Conservation (phyloP, 2,329 filamentous ascomycete species). For the Calonectria pauciramosa region DNA sequence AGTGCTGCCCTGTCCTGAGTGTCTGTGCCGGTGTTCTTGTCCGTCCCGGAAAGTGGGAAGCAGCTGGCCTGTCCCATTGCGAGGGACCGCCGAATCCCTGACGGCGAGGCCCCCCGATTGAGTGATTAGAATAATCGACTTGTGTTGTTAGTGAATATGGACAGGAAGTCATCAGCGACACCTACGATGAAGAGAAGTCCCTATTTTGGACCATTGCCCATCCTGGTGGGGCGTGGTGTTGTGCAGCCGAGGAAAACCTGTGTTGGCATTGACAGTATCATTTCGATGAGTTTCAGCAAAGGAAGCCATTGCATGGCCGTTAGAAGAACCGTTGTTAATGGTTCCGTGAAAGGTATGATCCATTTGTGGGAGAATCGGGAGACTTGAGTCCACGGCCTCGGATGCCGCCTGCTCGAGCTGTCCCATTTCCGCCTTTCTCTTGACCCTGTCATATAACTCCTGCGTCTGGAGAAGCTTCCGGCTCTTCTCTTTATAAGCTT, state of each 20-base stretch:
- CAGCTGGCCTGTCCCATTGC: slow-evolving; percentile 1
- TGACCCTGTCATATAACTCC: slow-evolving; percentile 73
- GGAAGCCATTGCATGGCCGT: slow-evolving; percentile 9
- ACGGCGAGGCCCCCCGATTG: slow-evolving; percentile 25
- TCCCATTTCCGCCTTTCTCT: slow-evolving; percentile 66
- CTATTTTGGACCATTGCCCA: slow-evolving; percentile 34
- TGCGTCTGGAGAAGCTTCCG: slow-evolving; percentile 78
- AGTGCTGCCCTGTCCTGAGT: slow-evolving; percentile 24
- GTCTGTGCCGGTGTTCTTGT: slow-evolving; percentile 24
- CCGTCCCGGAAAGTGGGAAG: slow-evolving; percentile 17
- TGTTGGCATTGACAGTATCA: slow-evolving; percentile 37
- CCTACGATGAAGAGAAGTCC: slow-evolving; percentile 33
- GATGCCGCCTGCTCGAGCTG: slow-evolving; percentile 69
- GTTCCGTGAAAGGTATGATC: slow-evolving; percentile 26
- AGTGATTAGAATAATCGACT: slow-evolving; percentile 28
- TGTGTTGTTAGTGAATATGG: slow-evolving; percentile 19
- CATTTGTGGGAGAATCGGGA: slow-evolving; percentile 34
- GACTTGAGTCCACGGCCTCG: slow-evolving; percentile 54
- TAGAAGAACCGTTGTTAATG: not conserved
- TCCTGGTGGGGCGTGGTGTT: slow-evolving; percentile 28
- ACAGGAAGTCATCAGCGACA: not conserved
- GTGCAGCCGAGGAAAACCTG: slow-evolving; percentile 28
- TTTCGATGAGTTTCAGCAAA: slow-evolving; percentile 34
- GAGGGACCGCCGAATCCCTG: slow-evolving; percentile 27
- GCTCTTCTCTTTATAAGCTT: slow-evolving; percentile 78